Evolutionary conservation across 2,329 filamentous ascomycete genomes (phyloP).

Genomic region (Colletotrichum karsti): DNA sequence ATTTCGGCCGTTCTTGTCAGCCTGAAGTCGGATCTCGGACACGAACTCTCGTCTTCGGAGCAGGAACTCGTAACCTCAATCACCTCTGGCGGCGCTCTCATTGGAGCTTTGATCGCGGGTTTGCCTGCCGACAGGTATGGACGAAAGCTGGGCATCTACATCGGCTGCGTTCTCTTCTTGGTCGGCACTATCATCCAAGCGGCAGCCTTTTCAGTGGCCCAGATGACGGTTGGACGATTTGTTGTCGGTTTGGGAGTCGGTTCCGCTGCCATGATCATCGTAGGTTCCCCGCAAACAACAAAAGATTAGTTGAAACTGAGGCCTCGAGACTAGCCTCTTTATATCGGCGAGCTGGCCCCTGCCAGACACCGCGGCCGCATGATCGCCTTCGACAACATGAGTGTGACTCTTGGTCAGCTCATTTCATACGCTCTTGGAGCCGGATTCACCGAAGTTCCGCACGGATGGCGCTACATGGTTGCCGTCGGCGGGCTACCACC

Average conservation of each 20-base stretch:
- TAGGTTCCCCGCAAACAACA: slow-evolving; percentile 19
- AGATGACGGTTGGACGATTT: slow-evolving; percentile 53
- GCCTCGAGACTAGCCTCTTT: slow-evolving; percentile 35
- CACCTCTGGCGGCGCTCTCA: slow-evolving; percentile 55
- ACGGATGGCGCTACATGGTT: slow-evolving; percentile 62
- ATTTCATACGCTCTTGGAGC: slow-evolving; percentile 51
- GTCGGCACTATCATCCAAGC: slow-evolving; percentile 46
- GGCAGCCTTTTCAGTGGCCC: slow-evolving; percentile 45
- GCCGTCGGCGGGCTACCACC: slow-evolving; percentile 57
- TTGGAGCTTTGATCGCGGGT: slow-evolving; percentile 49
- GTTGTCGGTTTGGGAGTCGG: slow-evolving; percentile 60
- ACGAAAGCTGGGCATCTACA: slow-evolving; percentile 49
- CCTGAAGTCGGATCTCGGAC: slow-evolving; percentile 48
- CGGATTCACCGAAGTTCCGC: slow-evolving; percentile 45
- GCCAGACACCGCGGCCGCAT: slow-evolving; percentile 58
- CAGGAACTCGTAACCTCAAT: slow-evolving; percentile 62
- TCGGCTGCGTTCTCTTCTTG: slow-evolving; percentile 49
- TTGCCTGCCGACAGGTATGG: slow-evolving; percentile 47
- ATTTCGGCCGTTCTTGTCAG: slow-evolving; percentile 57
- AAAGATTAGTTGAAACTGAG: background rate
- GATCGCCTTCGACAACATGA: slow-evolving; percentile 58
- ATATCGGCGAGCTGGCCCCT: slow-evolving; percentile 61
- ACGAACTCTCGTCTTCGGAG: slow-evolving; percentile 49
- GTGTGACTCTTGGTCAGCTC: slow-evolving; percentile 52
- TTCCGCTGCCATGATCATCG: slow-evolving; percentile 55